Conservation (phyloP, 1,284 basidiomycete genomes). For the Sphaerobolus stellatus region DNA sequence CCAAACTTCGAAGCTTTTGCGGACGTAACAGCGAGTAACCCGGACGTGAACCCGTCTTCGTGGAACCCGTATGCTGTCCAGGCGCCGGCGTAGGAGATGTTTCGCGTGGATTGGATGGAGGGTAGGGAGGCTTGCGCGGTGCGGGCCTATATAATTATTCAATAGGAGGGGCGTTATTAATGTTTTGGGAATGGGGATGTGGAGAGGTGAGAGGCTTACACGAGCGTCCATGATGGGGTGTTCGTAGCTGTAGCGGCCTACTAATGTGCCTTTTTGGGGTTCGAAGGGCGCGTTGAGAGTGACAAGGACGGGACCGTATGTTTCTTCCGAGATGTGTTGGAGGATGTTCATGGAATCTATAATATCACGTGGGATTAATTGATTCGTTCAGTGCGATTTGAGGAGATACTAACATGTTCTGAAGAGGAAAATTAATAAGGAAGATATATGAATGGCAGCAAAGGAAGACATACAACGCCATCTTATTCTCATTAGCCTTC, state of each 20-base stretch:
- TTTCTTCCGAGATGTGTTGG: conserved; percentile 60
- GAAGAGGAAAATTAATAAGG: conserved; percentile 6
- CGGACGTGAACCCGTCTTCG: conserved; percentile 78
- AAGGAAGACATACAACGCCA: conserved; percentile 59
- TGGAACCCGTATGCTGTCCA: conserved; percentile 81
- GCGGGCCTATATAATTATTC: conserved; percentile 42
- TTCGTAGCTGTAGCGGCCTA: conserved; percentile 62
- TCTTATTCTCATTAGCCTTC: conserved; percentile 55
- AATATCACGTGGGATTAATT: conserved; percentile 14
- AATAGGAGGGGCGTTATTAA: conserved; percentile 17
- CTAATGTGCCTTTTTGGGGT: conserved; percentile 48
- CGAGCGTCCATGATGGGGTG: conserved; percentile 63
- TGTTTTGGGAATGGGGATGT: conserved; percentile 11
- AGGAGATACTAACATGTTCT: conserved; percentile 18
- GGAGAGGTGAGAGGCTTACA: no score
- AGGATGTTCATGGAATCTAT: conserved; percentile 79
- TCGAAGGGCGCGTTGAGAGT: conserved; percentile 75
- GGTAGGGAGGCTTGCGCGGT: conserved; percentile 54
- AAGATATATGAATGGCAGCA: neutral
- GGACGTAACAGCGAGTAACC: conserved; percentile 43
- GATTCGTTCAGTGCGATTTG: neutral
- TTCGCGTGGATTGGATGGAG: conserved; percentile 63
- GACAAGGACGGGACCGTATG: conserved; percentile 70
- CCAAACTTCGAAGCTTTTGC: no score
- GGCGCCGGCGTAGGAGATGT: conserved; percentile 75